Percentiles rank a stretch among this genome's conserved stretches.
Conservation (phyloP, 2,329 filamentous ascomycete species). For the Phialophora macrospora region DNA sequence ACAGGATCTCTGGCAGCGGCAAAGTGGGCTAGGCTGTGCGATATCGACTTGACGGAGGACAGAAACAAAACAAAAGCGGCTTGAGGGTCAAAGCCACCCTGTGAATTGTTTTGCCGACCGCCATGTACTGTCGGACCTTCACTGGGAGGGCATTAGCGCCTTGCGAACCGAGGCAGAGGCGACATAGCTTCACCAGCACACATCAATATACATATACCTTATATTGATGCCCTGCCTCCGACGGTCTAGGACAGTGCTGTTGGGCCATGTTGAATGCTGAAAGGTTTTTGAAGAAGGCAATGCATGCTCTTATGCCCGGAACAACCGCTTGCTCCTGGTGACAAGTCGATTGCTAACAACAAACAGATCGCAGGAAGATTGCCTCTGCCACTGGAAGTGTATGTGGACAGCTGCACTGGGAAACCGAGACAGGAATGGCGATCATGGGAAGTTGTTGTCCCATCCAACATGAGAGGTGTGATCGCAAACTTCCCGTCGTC, state of each 20-base stretch:
- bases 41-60: neutral
- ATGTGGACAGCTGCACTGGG: no score
- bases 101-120: neutral
- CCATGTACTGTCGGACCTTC: neutral
- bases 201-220: neutral
- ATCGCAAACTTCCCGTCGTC: no score
- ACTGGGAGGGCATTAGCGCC: neutral
- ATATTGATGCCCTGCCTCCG: neutral
- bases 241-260: neutral
- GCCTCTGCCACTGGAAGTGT: no score
- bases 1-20: neutral
- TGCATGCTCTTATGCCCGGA: no score
- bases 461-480: no score
- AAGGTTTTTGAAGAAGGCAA: neutral
- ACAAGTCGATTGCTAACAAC: no score
- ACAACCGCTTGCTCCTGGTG: no score
- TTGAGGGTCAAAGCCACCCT: neutral
- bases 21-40: neutral
- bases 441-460: no score
- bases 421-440: no score
- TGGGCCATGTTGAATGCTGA: no score
- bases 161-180: neutral
- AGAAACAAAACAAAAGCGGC: neutral
- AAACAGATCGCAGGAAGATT: no score
- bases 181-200: neutral